These are phyloP conservation scores for barley (Hordeum vulgare) DNA, from an alignment of 176 grass and related monocot species.

Conservation along the genomic window DNA sequence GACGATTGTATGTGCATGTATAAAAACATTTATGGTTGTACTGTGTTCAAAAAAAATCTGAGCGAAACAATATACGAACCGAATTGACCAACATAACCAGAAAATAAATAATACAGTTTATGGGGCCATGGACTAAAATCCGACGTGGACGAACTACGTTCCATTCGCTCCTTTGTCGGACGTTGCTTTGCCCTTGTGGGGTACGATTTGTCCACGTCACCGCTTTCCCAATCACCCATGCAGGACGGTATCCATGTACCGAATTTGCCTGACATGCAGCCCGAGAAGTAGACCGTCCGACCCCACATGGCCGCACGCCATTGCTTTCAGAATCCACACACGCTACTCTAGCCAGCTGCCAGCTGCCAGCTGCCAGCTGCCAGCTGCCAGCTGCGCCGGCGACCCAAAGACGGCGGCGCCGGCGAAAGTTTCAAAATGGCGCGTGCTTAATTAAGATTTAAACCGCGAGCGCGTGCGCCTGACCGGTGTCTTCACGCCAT, in stretches of 20 bases:
- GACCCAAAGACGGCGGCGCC: not conserved
- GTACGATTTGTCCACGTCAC: conserved; percentile 7
- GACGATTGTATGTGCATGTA: too few species aligned
- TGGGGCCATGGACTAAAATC: not conserved
- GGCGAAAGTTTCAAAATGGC: not conserved
- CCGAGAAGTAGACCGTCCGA: not conserved
- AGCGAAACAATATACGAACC: too few species aligned
- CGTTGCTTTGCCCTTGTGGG: not conserved
- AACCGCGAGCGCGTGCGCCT: not conserved
- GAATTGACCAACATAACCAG: too few species aligned
- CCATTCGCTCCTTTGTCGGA: not conserved
- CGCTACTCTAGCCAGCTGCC: not conserved
- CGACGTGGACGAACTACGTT: conserved; percentile 25
- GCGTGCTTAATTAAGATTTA: not conserved
- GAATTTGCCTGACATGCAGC: not conserved
- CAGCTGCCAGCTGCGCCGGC: not conserved
- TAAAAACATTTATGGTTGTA: too few species aligned
- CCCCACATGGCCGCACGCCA: not conserved
- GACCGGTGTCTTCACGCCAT: conserved; percentile 33
- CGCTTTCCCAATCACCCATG: not conserved
- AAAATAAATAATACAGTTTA: too few species aligned
- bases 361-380: too few species aligned
- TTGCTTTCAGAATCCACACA: conserved; percentile 26
- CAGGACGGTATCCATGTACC: not conserved
- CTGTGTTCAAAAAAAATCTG: too few species aligned